Conservation (phyloP, 2,329 filamentous ascomycete species). For the Trichoderma hamatum region DNA sequence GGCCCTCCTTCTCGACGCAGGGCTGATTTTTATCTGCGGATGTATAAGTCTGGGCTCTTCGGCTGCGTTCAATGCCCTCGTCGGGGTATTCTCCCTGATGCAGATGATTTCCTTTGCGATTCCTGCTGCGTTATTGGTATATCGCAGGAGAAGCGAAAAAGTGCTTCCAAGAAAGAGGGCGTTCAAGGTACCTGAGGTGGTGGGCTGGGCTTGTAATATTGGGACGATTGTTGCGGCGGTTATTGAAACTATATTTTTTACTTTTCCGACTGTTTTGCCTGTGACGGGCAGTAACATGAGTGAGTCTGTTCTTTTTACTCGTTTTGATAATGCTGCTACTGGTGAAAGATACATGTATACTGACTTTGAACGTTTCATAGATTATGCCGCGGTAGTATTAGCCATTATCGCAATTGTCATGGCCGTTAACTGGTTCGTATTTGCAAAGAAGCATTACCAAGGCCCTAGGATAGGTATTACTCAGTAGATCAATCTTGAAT, state of each 20-base stretch:
- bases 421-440: constrained; percentile 8
- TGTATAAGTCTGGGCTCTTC: constrained; percentile 22
- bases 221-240: constrained; percentile 21
- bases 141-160: neutral
- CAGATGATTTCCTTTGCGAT: constrained; percentile 23
- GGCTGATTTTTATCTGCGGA: constrained; percentile 18
- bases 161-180: constrained; percentile 20
- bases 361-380: neutral
- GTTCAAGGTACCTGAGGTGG: constrained; percentile 15
- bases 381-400: constrained; percentile 21
- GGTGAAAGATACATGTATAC: neutral
- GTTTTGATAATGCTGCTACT: neutral
- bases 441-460: constrained; percentile 23
- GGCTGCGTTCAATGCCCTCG: constrained; percentile 21
- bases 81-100: constrained; percentile 11
- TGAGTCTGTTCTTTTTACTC: neutral
- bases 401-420: constrained; percentile 15
- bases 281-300: constrained; percentile 25
- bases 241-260: constrained; percentile 21
- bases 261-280: constrained; percentile 16
- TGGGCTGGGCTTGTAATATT: constrained; percentile 26
- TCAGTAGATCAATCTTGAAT: neutral
- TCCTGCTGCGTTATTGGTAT: constrained; percentile 21
- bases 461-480: constrained; percentile 13
- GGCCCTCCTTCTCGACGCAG: constrained; percentile 13